Evolutionary conservation across 495 filamentous ascomycete species (phyloP).

Genomic region (Penicillium ochrochloron): DNA sequence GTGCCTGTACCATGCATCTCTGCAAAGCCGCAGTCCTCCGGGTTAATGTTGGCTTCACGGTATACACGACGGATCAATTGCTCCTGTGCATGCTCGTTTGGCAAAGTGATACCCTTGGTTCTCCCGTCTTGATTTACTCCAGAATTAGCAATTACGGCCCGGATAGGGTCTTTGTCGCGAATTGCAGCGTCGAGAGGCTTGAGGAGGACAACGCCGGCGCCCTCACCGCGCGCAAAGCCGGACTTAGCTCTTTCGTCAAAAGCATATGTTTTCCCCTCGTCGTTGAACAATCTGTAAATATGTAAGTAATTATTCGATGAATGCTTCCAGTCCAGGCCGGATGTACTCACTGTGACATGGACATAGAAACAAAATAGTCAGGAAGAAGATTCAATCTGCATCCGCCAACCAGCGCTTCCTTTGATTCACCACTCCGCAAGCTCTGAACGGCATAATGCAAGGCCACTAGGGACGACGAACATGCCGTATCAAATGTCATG

Average conservation of each 20-base stretch:
- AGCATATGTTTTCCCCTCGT: conserved; percentile 43
- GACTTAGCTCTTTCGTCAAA: conserved; percentile 45
- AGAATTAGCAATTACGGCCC: conserved; percentile 42
- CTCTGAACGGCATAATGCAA: conserved; percentile 55
- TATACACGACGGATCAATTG: conserved; percentile 41
- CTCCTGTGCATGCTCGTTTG: conserved; percentile 38
- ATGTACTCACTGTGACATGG: conserved; percentile 34
- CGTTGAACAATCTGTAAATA: conserved; percentile 32
- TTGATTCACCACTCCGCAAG: conserved; percentile 53
- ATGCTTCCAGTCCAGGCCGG: background rate
- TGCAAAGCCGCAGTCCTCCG: conserved; percentile 46
- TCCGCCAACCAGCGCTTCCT: conserved; percentile 58
- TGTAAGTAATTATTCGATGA: background rate
- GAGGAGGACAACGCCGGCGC: conserved; percentile 43
- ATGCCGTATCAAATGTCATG: conserved; percentile 60
- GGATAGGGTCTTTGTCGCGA: conserved; percentile 42
- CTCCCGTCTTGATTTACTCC: conserved; percentile 46
- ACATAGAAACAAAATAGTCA: conserved; percentile 19
- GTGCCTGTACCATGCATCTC: conserved; percentile 40
- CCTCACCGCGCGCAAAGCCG: conserved; percentile 53
- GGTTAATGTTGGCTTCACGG: conserved; percentile 41
- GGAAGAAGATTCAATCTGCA: conserved; percentile 56
- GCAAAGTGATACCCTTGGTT: conserved; percentile 43
- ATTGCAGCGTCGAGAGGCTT: conserved; percentile 43
- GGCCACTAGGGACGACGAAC: conserved; percentile 56